These are phyloP conservation scores for Isabelozyma rhagii DNA, from an alignment of 805 yeast genomes.

Conservation along the genomic window DNA sequence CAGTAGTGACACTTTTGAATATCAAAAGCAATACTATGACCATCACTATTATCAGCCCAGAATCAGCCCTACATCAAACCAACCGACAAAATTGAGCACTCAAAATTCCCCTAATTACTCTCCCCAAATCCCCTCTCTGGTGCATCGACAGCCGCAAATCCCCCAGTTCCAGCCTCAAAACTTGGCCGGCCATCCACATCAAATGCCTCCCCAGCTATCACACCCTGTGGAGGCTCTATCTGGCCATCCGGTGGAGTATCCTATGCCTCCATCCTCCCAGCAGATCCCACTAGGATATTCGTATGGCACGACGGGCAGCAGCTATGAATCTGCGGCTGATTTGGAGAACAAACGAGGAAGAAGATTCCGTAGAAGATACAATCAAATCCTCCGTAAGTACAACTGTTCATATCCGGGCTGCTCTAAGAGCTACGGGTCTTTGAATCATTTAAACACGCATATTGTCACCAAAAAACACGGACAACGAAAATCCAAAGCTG, in stretches of 20 bases:
- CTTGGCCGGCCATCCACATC: background rate
- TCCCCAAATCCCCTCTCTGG: background rate
- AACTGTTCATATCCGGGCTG: conserved; percentile 37
- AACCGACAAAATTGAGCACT: background rate
- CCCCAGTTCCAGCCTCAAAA: background rate
- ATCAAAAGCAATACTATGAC: background rate
- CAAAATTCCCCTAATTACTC: background rate
- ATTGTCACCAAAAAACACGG: conserved; percentile 45
- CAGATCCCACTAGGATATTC: background rate
- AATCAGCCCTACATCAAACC: background rate
- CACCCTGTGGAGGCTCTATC: background rate
- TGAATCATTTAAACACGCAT: conserved; percentile 43
- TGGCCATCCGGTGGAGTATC: background rate
- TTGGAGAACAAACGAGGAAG: conserved; percentile 25
- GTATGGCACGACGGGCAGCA: background rate
- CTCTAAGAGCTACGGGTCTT: conserved; percentile 39
- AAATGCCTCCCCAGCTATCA: background rate
- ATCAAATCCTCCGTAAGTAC: conserved; percentile 34
- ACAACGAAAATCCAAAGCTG: conserved; percentile 38
- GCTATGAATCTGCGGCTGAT: conserved; percentile 2
- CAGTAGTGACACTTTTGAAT: background rate
- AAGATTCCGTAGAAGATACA: conserved; percentile 32
- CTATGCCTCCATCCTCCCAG: background rate
- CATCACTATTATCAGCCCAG: background rate
- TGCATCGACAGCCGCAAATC: background rate